phyloP scores from a whole-genome alignment of 148 eudicot species.

The Arbutus unedo region DNA sequence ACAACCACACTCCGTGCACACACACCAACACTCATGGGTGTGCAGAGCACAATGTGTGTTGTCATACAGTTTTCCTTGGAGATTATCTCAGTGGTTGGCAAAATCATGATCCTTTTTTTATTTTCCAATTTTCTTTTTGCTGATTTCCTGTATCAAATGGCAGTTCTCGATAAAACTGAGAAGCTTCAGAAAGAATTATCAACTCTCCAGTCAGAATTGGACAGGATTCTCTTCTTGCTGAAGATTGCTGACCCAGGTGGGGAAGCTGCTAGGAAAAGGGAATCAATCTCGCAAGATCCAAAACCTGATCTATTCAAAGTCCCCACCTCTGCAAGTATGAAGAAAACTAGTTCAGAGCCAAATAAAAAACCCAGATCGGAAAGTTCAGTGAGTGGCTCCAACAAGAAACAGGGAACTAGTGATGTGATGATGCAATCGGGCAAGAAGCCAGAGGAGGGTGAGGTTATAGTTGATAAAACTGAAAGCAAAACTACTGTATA shows the following conservation, averaged over 20 bases:
- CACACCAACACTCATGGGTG: too few relatives aligned
- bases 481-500: conserved; percentile 44
- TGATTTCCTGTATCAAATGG: conserved; percentile 22
- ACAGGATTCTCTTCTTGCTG: conserved; percentile 79
- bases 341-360: conserved; percentile 28
- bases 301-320: conserved; percentile 26
- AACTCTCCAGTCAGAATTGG: conserved; percentile 71
- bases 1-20: too few relatives aligned
- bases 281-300: conserved; percentile 30
- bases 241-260: conserved; percentile 90
- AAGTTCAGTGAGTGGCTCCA: conserved; percentile 26
- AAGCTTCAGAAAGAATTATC: conserved; percentile 66
- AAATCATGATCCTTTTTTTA: background rate
- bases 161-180: conserved; percentile 64
- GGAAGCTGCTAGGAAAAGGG: conserved; percentile 77
- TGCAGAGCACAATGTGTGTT: too few relatives aligned
- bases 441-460: conserved; percentile 30
- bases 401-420: conserved; percentile 27
- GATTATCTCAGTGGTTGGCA: background rate
- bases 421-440: conserved; percentile 24
- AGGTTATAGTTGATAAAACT: conserved; percentile 28
- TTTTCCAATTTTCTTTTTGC: conserved; percentile 11
- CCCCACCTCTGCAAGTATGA: conserved; percentile 25
- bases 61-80: background rate
- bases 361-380: conserved; percentile 27